Conservation (phyloP, 257 asterid species). For the Gentiana dahurica region DNA sequence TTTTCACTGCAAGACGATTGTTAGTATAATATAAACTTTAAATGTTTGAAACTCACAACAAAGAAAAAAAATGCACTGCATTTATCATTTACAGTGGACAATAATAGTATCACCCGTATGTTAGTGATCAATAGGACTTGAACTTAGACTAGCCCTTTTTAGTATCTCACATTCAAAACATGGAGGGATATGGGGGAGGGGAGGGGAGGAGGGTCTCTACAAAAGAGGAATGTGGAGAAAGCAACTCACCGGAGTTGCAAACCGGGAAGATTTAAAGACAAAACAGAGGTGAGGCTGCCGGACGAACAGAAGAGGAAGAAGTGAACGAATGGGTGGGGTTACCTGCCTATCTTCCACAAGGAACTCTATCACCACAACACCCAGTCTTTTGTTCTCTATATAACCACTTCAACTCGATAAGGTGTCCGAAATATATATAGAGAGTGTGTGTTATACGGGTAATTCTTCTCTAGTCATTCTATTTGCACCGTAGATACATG, state of each 20-base stretch:
- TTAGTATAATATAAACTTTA: neutral
- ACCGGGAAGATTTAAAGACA: constrained; percentile 11
- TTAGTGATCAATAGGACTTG: neutral
- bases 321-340: neutral
- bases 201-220: neutral
- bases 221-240: neutral
- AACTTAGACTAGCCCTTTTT: neutral
- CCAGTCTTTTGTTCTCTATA: constrained; percentile 15
- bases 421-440: too few species aligned
- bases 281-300: constrained; percentile 12
- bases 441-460: too few species aligned
- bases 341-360: constrained; percentile 19
- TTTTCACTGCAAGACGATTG: neutral
- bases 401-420: neutral
- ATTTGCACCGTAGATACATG: too few species aligned
- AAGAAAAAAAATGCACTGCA: neutral
- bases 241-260: constrained; percentile 1
- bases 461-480: too few species aligned
- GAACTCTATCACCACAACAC: constrained; percentile 17
- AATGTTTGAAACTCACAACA: neutral
- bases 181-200: neutral
- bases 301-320: constrained; percentile 11
- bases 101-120: neutral
- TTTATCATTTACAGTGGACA: neutral
- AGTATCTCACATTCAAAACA: neutral